A percentile compares a stretch with the other conserved stretches of the same genome.
phyloP scores from a whole-genome alignment of 2,329 filamentous ascomycete species.

The Fusarium anguioides region DNA sequence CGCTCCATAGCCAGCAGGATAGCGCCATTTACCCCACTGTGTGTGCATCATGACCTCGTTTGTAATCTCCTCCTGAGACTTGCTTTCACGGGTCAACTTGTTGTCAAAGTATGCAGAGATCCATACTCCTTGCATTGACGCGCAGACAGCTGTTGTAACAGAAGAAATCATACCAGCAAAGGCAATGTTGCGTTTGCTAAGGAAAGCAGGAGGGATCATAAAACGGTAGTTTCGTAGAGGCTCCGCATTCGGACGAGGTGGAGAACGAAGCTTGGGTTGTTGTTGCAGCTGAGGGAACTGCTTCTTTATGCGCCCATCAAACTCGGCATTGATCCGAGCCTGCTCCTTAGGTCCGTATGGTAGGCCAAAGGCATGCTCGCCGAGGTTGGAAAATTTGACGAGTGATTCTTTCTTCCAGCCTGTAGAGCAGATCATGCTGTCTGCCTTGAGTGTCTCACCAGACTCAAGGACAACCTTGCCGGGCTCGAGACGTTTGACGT shows the following conservation, averaged over 20 bases:
- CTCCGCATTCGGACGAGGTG: not conserved
- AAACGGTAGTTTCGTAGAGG: constrained; percentile 7
- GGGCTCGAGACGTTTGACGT: constrained; percentile 55
- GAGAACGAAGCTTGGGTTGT: not conserved
- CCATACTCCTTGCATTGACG: constrained; percentile 3
- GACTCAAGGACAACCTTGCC: constrained; percentile 56
- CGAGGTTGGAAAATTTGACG: not conserved
- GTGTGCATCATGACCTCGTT: constrained; percentile 3
- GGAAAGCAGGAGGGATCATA: constrained; percentile 1
- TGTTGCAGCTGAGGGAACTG: not conserved
- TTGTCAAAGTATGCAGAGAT: constrained; percentile 3
- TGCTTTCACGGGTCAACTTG: not conserved
- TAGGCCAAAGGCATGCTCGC: not conserved
- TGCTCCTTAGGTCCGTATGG: not conserved
- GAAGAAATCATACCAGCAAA: constrained; percentile 4
- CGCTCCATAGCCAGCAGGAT: not conserved
- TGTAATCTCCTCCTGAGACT: not conserved
- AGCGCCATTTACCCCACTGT: constrained; percentile 7
- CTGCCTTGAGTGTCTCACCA: constrained; percentile 53
- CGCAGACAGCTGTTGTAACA: not conserved
- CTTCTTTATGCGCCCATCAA: not conserved
- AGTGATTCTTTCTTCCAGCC: constrained; percentile 57
- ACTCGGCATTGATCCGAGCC: not conserved
- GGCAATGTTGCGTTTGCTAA: not conserved
- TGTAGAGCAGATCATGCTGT: constrained; percentile 62